Evolutionary conservation across 352 stramenopile genomes (phyloP).

Genomic region (Globisporangium polare): DNA sequence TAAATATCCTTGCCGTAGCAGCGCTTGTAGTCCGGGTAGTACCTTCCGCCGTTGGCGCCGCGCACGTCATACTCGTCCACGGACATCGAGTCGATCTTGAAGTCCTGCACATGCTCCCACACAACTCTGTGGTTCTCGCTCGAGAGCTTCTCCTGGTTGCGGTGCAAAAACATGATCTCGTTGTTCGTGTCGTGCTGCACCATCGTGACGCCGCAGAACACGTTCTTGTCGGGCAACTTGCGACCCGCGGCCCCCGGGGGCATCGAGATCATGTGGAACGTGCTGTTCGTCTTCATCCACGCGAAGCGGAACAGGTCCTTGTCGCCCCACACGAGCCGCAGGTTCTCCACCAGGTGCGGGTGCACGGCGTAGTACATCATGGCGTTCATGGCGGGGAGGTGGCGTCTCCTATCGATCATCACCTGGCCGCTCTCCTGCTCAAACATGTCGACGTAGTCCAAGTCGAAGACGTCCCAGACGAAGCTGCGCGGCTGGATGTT

Average conservation of each 20-base stretch:
- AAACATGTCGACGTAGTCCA: slow-evolving; percentile 63
- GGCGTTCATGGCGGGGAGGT: slow-evolving; percentile 44
- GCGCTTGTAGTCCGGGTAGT: slow-evolving; percentile 52
- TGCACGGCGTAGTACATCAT: slow-evolving; percentile 66
- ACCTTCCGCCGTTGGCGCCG: slow-evolving; percentile 49
- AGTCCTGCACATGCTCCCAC: slow-evolving; percentile 52
- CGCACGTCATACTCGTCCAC: slow-evolving; percentile 53
- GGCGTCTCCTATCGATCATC: slow-evolving; percentile 46
- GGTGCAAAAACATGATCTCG: slow-evolving; percentile 54
- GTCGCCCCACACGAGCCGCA: slow-evolving; percentile 66
- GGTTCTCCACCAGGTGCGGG: slow-evolving; percentile 32
- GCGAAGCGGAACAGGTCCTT: slow-evolving; percentile 80
- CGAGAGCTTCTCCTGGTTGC: slow-evolving; percentile 68
- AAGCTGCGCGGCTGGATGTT: slow-evolving; percentile 63
- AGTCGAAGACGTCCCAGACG: slow-evolving; percentile 63
- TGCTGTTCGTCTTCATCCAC: slow-evolving; percentile 63
- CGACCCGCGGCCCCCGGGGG: slow-evolving; percentile 43
- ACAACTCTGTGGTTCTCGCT: slow-evolving; percentile 33
- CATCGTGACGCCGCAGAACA: slow-evolving; percentile 77
- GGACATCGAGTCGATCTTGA: slow-evolving; percentile 25
- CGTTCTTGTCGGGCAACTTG: slow-evolving; percentile 35
- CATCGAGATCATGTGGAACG: slow-evolving; percentile 55
- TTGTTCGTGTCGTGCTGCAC: slow-evolving; percentile 55
- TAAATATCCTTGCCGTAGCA: slow-evolving; percentile 69
- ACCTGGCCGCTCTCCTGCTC: slow-evolving; percentile 80